Base-by-base conservation (phyloP, 78 protist species). In the Dictyostelium purpureum region DNA sequence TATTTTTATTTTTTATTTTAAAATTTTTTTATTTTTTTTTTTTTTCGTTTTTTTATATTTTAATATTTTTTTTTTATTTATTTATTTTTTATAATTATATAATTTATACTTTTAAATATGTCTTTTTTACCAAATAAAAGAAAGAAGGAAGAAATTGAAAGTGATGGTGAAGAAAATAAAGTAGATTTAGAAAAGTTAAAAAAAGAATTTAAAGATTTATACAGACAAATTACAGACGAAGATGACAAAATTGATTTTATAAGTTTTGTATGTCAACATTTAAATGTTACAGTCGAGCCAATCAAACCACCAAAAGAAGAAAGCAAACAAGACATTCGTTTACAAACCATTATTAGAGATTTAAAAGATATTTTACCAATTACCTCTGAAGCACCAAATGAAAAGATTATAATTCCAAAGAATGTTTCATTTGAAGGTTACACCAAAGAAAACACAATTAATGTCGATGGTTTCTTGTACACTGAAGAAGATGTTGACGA, bases 401-500 rank as follows among this genome's bases (percentile, higher is more conserved):
- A 76, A 38, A 70, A 52, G n/a, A 90, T 70, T 19, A 24, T 31
- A 19, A 90, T 90, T 35, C 94, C 94, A 59, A 90, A 78, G 38
- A 90, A 79, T 61, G 61, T 14, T 1, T 63, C 75, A 59, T 90
- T 90, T 56, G 40, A 73, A 47, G 94, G 80, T 28, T 90, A 78
- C 33, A 90, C 87, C 2, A 77, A 78, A 59, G 80, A 77, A 31
- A 90, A 90, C 28, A 90, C 94, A 1, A 37, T 90, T 21, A 73
- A 77, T 40, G 78, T 90, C 4, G 94, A 90, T 51, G 63, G 70
- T 35, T 90, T 90, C 63, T 18, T 90, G 4, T 90, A 90, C 33
- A 69, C 73, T 6, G 94, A 90, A 6, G 88, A 77, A 7, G 94
- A 90, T 35, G 49, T 90, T 12, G 94, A 90, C 56, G 87, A 77